These are phyloP conservation scores for Gamarada debralockiae DNA, from an alignment of 495 filamentous ascomycete genomes.

Conservation along the genomic window DNA sequence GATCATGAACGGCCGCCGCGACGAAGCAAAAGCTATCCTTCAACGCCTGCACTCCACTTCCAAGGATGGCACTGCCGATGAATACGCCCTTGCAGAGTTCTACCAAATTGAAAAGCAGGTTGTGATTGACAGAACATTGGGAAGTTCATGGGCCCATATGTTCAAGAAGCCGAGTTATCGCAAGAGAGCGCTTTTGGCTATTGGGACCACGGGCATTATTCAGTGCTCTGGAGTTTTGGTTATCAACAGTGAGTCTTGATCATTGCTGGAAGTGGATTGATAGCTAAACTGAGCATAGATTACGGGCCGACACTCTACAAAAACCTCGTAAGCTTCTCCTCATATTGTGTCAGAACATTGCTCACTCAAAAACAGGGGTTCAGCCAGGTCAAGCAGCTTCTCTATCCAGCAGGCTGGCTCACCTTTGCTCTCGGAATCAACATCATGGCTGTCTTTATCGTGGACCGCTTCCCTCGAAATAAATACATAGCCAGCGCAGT, in stretches of 20 bases:
- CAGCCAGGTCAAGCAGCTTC: slow-evolving; percentile 15
- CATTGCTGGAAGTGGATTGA: too few relatives aligned
- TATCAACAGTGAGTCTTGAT: slow-evolving; percentile 10
- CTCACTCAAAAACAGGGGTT: too few relatives aligned
- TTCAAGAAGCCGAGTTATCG: slow-evolving; percentile 26
- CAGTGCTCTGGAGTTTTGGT: slow-evolving; percentile 26
- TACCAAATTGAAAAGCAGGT: slow-evolving; percentile 29
- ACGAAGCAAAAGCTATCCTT: slow-evolving; percentile 26
- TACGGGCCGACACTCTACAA: slow-evolving; percentile 30
- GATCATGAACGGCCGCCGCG: slow-evolving; percentile 23
- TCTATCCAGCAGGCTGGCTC: slow-evolving; percentile 24
- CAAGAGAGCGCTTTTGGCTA: slow-evolving; percentile 4
- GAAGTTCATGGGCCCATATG: slow-evolving; percentile 18
- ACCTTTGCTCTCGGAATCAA: slow-evolving; percentile 21
- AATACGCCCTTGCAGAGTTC: slow-evolving; percentile 19
- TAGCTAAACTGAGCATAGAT: slow-evolving; percentile 11
- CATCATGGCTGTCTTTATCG: slow-evolving; percentile 21
- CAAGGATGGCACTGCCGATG: slow-evolving; percentile 18
- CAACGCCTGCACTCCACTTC: slow-evolving; percentile 20
- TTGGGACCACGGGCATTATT: slow-evolving; percentile 19
- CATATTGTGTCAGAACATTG: too few relatives aligned
- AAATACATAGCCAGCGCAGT: slow-evolving; percentile 23
- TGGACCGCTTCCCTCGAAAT: slow-evolving; percentile 27
- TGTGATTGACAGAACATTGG: slow-evolving; percentile 21
- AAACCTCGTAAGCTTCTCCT: too few relatives aligned